These are phyloP conservation scores for Termitomyces sp. DNA, from an alignment of 768 basidiomycete species.

Conservation along the genomic window DNA sequence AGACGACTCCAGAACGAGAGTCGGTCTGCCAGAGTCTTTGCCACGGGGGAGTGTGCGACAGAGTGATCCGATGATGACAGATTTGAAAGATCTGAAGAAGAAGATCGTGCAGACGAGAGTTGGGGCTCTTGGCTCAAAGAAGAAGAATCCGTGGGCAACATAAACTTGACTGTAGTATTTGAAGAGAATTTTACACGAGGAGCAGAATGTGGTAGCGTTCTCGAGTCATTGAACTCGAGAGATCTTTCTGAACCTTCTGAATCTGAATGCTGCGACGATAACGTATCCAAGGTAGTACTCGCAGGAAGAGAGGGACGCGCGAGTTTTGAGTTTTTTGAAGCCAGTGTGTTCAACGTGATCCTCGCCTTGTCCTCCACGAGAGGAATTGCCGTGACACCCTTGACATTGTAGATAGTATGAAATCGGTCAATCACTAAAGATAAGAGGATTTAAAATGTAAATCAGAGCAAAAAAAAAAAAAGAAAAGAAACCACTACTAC, in stretches of 20 bases:
- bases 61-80: slow-evolving; percentile 47
- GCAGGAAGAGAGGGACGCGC: slow-evolving; percentile 42
- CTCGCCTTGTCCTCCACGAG: slow-evolving; percentile 60
- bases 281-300: slow-evolving; percentile 17
- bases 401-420: slow-evolving; percentile 62
- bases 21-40: slow-evolving; percentile 56
- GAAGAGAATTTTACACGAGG: slow-evolving; percentile 51
- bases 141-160: slow-evolving; percentile 24
- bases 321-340: slow-evolving; percentile 39
- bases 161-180: slow-evolving; percentile 37
- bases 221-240: slow-evolving; percentile 12
- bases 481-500: no score
- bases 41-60: slow-evolving; percentile 42
- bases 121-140: slow-evolving; percentile 18
- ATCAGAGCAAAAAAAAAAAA: neutral
- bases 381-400: slow-evolving; percentile 66
- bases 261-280: slow-evolving; percentile 9
- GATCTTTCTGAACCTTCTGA: slow-evolving; percentile 6
- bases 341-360: slow-evolving; percentile 43
- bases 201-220: slow-evolving; percentile 11
- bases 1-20: slow-evolving; percentile 73
- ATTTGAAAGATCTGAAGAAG: slow-evolving; percentile 49
- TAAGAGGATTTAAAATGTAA: neutral
- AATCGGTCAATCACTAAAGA: slow-evolving; percentile 55
- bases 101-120: slow-evolving; percentile 34